A percentile compares a stretch with the other conserved stretches of the same genome.
Evolutionary conservation across 257 asterid species (phyloP).

Genomic region (Lithospermum erythrorhizon): DNA sequence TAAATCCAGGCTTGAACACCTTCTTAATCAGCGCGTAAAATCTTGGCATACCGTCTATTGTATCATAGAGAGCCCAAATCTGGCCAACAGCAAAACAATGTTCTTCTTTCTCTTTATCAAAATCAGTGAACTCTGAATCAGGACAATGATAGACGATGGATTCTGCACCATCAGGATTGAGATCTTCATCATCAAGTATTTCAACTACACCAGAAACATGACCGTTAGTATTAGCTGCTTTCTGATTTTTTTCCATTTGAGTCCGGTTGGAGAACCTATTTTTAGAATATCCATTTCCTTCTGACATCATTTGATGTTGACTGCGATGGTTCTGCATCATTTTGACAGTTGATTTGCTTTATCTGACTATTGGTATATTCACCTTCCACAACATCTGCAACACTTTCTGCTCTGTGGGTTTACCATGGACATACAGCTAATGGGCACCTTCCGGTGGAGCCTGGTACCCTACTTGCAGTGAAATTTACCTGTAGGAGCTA

Average conservation of each 20-base stretch:
- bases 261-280: slow-evolving; percentile 15
- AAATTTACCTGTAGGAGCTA: no score
- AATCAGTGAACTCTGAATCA: slow-evolving; percentile 67
- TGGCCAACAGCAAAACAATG: slow-evolving; percentile 39
- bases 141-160: slow-evolving; percentile 16
- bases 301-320: slow-evolving; percentile 14
- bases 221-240: slow-evolving; percentile 10
- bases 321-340: slow-evolving; percentile 6
- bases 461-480: slow-evolving; percentile 5
- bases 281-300: slow-evolving; percentile 16
- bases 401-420: no score
- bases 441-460: slow-evolving; percentile 16
- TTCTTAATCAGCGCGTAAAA: slow-evolving; percentile 51
- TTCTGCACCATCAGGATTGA: slow-evolving; percentile 10
- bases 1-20: slow-evolving; percentile 32
- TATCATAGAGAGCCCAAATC: slow-evolving; percentile 74
- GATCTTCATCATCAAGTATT: slow-evolving; percentile 31
- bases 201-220: slow-evolving; percentile 22
- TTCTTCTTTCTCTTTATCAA: slow-evolving; percentile 41
- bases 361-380: no score
- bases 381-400: no score
- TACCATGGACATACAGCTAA: no score
- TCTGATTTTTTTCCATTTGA: slow-evolving; percentile 9
- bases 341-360: slow-evolving; percentile 16
- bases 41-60: slow-evolving; percentile 67